Evolutionary conservation across 2,329 filamentous ascomycete genomes (phyloP), one percentile per base, ranked within the genome.

Genomic region (Exophiala bonariae): DNA sequence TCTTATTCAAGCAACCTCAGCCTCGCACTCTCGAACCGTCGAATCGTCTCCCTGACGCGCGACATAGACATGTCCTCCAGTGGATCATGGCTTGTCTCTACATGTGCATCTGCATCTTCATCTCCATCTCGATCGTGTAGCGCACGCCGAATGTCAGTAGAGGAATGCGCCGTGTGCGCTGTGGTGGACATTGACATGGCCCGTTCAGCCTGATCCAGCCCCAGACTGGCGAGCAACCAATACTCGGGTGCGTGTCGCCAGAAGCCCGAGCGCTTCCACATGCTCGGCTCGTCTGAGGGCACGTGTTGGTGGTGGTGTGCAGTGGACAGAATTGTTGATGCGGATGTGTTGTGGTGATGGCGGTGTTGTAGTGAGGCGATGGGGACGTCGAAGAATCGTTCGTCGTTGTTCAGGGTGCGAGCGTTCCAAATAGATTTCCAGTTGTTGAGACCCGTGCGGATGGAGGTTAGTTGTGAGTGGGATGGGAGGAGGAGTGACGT

Each of bases 181-280:
- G n/a, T n/a, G n/a, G n/a, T n/a, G n/a, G n/a, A n/a, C n/a, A n/a
- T n/a, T n/a, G n/a, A n/a, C n/a, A n/a, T n/a, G n/a, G n/a, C n/a
- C n/a, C n/a, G n/a, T n/a, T n/a, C n/a, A n/a, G n/a, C n/a, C n/a
- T n/a, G 28, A 36, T 63, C 61, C 8, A 59, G 60, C 48, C 64
- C 59, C 14, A 67, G 54, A 17, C 57, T 61, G 2, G 62, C 66
- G 4, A 70, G 55, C 2, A 67, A 57, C 66, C 67, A 69, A 45
- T 63, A 69, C 37, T 69, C 66, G 2, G 59, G 50, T 3, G 63
- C 62, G 39, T 62, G 59, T 9, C 62, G 60, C 18, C 53, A 57
- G 45, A 69, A 69, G 2, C 66, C 66, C 17, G 64, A 57, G 13
- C 66, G 54, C 46, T 58, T 60, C 66, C 67, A 69, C 59, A 65